Evolutionary conservation across 1,139 yeast genomes (phyloP).

Genomic region (Zygoascus hellenicus): DNA sequence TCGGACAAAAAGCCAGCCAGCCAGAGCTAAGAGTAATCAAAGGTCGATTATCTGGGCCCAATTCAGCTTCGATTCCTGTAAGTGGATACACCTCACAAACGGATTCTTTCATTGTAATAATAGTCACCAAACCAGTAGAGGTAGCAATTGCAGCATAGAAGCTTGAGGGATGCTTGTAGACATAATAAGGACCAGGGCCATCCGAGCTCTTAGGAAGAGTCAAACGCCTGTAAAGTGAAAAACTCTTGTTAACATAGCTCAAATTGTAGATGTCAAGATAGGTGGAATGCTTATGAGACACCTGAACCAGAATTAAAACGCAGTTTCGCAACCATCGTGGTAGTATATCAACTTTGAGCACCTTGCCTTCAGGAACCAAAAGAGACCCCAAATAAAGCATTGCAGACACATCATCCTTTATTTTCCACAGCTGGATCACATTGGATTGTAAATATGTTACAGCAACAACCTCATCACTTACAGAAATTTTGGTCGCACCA

Average conservation of each 20-base stretch:
- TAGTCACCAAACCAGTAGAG: conserved; percentile 5
- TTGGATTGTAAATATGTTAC: conserved; percentile 15
- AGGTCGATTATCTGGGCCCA: conserved; percentile 23
- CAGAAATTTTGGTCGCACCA: conserved; percentile 12
- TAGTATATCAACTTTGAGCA: conserved; percentile 14
- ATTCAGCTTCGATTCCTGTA: conserved; percentile 23
- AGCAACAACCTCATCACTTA: conserved; percentile 17
- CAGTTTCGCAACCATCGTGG: not conserved
- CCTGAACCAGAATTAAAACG: conserved; percentile 19
- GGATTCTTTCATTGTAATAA: conserved; percentile 9
- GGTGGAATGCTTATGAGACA: conserved; percentile 15
- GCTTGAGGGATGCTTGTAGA: conserved; percentile 10
- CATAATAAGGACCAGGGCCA: conserved; percentile 25
- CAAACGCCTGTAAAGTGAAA: conserved; percentile 16
- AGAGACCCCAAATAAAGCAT: conserved; percentile 22
- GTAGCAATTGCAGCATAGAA: conserved; percentile 10
- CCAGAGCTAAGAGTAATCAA: conserved; percentile 25
- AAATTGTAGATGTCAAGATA: conserved; percentile 21
- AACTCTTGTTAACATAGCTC: conserved; percentile 10
- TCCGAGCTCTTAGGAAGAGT: conserved; percentile 26
- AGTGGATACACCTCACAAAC: conserved; percentile 16
- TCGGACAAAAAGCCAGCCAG: conserved; percentile 26
- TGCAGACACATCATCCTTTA: conserved; percentile 16
- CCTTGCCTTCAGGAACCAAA: conserved; percentile 20
- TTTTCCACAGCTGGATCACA: conserved; percentile 25